These are phyloP conservation scores for Calycina herbarum DNA, from an alignment of 2,329 filamentous ascomycete genomes.

Conservation along the genomic window DNA sequence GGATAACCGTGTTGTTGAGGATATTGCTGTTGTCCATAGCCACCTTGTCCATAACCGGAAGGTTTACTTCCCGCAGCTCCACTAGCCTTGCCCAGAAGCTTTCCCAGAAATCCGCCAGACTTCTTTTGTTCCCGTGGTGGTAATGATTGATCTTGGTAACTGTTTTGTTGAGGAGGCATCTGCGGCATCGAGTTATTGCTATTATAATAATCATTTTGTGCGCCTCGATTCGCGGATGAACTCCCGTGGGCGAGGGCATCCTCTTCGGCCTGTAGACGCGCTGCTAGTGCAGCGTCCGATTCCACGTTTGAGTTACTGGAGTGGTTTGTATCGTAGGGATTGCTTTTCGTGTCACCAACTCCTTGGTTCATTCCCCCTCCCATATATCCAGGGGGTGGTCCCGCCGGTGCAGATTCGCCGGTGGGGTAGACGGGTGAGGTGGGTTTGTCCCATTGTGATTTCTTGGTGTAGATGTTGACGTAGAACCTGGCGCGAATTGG, in stretches of 20 bases:
- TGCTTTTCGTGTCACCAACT: conserved; percentile 59
- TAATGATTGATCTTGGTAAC: conserved; percentile 37
- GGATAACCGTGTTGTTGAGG: conserved; percentile 35
- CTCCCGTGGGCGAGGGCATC: conserved; percentile 55
- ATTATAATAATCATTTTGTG: conserved; percentile 11
- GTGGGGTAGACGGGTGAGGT: conserved; percentile 65
- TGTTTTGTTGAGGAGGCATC: not conserved
- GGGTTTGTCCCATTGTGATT: conserved; percentile 88
- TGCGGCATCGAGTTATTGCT: not conserved
- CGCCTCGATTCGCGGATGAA: conserved; percentile 20
- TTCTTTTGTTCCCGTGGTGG: conserved; percentile 45
- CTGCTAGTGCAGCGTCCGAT: conserved; percentile 73
- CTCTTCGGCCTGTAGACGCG: conserved; percentile 81
- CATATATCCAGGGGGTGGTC: conserved; percentile 63
- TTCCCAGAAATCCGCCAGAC: conserved; percentile 51
- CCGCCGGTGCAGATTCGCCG: conserved; percentile 53
- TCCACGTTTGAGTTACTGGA: conserved; percentile 37
- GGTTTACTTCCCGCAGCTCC: conserved; percentile 31
- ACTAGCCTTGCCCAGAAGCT: conserved; percentile 45
- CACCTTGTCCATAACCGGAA: conserved; percentile 38
- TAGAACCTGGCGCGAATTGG: conserved; percentile 67
- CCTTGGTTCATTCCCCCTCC: conserved; percentile 18
- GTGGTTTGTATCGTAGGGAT: conserved; percentile 58
- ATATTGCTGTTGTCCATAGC: conserved; percentile 29
- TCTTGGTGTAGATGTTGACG: conserved; percentile 83